Evolutionary conservation across 768 basidiomycete genomes (phyloP).

Genomic region (Lentinus brumalis): DNA sequence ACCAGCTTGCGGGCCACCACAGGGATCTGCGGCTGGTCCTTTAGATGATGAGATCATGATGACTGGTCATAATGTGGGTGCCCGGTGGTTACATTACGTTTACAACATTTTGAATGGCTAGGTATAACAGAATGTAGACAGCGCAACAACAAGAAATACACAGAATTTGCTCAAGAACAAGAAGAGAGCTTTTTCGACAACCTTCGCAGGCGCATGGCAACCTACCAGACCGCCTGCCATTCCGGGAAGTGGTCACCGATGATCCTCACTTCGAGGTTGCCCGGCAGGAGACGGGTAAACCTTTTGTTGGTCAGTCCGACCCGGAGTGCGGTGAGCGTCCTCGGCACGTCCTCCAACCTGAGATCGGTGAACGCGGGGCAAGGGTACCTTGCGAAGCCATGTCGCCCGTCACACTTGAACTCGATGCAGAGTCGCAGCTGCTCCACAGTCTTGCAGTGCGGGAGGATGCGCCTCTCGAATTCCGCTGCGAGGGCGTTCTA

Average conservation of each 20-base stretch:
- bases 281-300: neutral
- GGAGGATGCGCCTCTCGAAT: neutral
- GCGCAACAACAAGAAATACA: too few relatives aligned
- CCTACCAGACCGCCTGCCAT: neutral
- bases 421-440: neutral
- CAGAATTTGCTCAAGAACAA: too few relatives aligned
- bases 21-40: constrained; percentile 23
- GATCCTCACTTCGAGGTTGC: neutral
- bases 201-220: too few relatives aligned
- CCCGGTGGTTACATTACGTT: too few relatives aligned
- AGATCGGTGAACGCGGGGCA: neutral
- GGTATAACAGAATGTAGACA: too few relatives aligned
- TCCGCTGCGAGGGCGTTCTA: neutral
- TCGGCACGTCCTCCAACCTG: neutral
- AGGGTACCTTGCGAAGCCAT: neutral
- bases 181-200: too few relatives aligned
- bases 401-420: neutral
- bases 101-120: too few relatives aligned
- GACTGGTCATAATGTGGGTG: too few relatives aligned
- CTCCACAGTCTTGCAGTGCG: neutral
- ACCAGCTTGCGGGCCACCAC: constrained; percentile 21
- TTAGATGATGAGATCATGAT: neutral
- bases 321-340: neutral
- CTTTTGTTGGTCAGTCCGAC: neutral
- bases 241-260: neutral